A percentile compares a stretch with the other conserved stretches of the same genome.
These are phyloP conservation scores for Metrosideros polymorpha DNA, from an alignment of 441 rosid genomes.

Conservation along the genomic window DNA sequence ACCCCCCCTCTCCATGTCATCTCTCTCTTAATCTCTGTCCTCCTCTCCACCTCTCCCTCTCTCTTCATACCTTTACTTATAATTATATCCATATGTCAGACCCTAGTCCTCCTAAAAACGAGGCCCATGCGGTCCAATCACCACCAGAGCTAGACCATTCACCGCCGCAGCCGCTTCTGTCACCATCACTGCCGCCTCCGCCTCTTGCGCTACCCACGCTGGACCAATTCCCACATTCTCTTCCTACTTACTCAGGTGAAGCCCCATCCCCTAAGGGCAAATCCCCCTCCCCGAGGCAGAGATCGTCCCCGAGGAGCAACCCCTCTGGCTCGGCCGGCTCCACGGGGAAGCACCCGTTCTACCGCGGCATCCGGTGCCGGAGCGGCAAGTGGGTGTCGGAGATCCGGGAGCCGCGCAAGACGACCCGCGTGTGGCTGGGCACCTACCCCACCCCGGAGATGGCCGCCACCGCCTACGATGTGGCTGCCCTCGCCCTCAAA, in stretches of 20 bases:
- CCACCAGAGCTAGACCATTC: constrained; percentile 26
- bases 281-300: constrained; percentile 6
- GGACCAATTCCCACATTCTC: constrained; percentile 7
- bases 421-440: constrained; percentile 87
- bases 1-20: background rate
- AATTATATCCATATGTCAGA: background rate
- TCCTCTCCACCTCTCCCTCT: background rate
- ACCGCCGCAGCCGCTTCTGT: constrained; percentile 16
- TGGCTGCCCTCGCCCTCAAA: constrained; percentile 67
- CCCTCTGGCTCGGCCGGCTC: constrained; percentile 18
- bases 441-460: constrained; percentile 62
- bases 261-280: constrained; percentile 5
- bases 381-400: constrained; percentile 89
- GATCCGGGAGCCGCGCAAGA: constrained; percentile 81
- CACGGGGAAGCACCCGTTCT: constrained; percentile 35
- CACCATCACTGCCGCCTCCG: constrained; percentile 10
- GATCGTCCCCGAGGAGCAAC: constrained; percentile 1
- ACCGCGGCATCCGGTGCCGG: constrained; percentile 67
- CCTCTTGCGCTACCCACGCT: background rate
- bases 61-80: background rate
- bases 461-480: constrained; percentile 85
- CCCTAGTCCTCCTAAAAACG: background rate
- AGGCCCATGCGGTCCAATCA: background rate
- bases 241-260: constrained; percentile 16
- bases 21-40: background rate